Conservation (phyloP, 495 filamentous ascomycete genomes). For the Venustampulla echinocandica region DNA sequence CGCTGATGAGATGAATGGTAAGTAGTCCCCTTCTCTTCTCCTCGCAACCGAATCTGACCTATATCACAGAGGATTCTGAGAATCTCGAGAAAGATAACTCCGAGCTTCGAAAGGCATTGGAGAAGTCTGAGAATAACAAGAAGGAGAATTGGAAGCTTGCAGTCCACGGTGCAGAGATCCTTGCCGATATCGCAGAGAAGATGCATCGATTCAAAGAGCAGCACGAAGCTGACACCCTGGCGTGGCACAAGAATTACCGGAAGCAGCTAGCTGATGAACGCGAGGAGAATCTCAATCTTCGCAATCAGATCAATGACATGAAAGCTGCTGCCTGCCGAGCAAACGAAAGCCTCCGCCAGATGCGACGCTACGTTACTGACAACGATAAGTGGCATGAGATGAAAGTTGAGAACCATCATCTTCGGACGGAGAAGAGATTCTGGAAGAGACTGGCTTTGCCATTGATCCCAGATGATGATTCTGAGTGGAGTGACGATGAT, state of each 20-base stretch:
- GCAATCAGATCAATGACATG: conserved; percentile 49
- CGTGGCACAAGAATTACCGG: conserved; percentile 49
- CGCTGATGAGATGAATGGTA: conserved; percentile 42
- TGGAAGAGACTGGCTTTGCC: conserved; percentile 51
- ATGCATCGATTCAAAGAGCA: conserved; percentile 47
- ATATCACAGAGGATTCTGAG: conserved; percentile 12
- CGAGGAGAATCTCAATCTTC: conserved; percentile 45
- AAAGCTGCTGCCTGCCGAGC: conserved; percentile 40
- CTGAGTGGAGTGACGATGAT: conserved; percentile 47
- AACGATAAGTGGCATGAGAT: conserved; percentile 37
- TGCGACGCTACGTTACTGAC: conserved; percentile 40
- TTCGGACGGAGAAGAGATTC: conserved; percentile 38
- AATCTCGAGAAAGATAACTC: conserved; percentile 45
- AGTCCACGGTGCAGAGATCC: conserved; percentile 29
- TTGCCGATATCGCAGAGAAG: conserved; percentile 35
- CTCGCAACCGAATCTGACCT: conserved; percentile 9
- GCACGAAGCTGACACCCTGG: conserved; percentile 32
- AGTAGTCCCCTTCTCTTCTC: neutral
- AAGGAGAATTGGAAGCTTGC: conserved; percentile 41
- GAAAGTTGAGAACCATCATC: conserved; percentile 32
- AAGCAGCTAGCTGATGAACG: conserved; percentile 47
- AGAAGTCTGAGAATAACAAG: conserved; percentile 35
- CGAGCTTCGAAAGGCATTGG: conserved; percentile 42
- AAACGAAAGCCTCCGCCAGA: conserved; percentile 39
- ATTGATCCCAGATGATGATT: conserved; percentile 37